A percentile compares a stretch with the other conserved stretches of the same genome.
Conservation (phyloP, 257 asterid species). For the Solanum neorickii region DNA sequence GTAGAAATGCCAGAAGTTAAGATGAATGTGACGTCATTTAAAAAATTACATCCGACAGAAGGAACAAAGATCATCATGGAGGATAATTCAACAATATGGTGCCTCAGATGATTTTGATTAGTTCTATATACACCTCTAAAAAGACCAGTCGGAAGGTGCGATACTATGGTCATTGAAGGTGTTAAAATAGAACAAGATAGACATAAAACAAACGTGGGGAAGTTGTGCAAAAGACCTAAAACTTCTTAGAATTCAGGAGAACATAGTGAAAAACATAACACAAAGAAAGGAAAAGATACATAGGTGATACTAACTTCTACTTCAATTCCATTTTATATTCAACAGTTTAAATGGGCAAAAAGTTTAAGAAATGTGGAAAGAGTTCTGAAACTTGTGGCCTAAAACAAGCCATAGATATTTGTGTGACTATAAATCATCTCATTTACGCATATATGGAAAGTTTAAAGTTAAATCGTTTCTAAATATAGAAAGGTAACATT, state of each 20-base stretch:
- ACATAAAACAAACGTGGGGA: neutral
- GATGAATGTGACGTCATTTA: neutral
- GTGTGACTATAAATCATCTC: neutral
- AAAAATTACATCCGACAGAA: neutral
- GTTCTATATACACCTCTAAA: neutral
- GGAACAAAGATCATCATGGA: neutral
- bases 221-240: neutral
- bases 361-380: neutral
- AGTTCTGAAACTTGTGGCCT: neutral
- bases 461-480: neutral
- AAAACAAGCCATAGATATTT: neutral
- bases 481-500: neutral
- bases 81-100: neutral
- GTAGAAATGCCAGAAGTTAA: neutral
- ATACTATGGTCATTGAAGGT: neutral
- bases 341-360: neutral
- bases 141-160: neutral
- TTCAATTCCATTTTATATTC: neutral
- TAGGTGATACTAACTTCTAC: neutral
- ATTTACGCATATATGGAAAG: neutral
- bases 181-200: neutral
- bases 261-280: neutral
- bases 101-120: neutral
- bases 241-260: neutral
- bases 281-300: neutral